Evolutionary conservation across 495 filamentous ascomycete genomes (phyloP), one percentile per base, ranked within the genome.

Genomic region (Talaromyces stipitatus): DNA sequence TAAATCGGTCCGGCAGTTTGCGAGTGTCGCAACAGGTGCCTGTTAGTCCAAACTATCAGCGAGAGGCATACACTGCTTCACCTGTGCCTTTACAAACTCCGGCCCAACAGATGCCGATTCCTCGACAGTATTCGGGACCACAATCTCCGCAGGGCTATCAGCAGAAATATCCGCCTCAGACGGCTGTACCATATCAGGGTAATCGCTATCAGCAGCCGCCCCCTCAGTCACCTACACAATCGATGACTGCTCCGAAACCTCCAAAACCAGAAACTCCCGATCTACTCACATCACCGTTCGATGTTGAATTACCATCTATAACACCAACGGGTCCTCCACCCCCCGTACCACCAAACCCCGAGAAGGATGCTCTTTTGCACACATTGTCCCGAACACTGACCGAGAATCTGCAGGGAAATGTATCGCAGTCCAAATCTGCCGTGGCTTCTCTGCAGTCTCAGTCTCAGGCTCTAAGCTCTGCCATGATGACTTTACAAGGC

Each of bases 291-390:
- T 90, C 73, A 57, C 84, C 75, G 56, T 90, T 86, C 58, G 83
- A 85, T 50, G 69, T 83, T 18, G 70, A 86, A 50, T 78, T 91
- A 29, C 85, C 89, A 10, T 72, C 74, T 22, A 69, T 76, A 48
- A 69, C 83, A 9, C 71, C 82, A 46, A 69, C 78, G 7, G 68
- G 82, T 43, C 77, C 84, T 27, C 83, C 89, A 0, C 92, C 92
- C 0, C 92, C 92, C 10, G 89, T 96, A 52, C 94, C 94, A 1
- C 92, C 91, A 1, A 98, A 98, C 67, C 94, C 94, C 6, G 91
- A 98, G 72, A 98, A 97, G 66, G 91, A 97, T 67, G 84, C 85
- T 30, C 82, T 98, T 23, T 80, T 96, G 9, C 81, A 84, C 43
- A 86, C 89, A 14, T 79, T 98, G 23, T 89, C 88, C 48, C 75